A percentile compares a stretch with the other conserved stretches of the same genome.
These are phyloP conservation scores for Pharnaceum exiguum DNA, from an alignment of 148 eudicot genomes.

Conservation along the genomic window DNA sequence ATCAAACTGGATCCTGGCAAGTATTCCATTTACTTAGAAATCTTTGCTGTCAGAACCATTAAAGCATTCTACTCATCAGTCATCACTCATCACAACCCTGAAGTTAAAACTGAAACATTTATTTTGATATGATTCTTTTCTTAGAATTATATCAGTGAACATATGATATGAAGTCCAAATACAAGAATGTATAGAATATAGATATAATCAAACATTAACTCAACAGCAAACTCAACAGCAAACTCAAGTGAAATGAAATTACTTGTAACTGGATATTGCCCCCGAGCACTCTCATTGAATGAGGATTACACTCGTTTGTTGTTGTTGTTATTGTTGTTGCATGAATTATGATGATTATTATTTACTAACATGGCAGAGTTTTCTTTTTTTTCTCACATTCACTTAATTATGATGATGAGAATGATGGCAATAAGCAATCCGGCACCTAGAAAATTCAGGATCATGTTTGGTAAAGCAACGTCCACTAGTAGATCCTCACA, in stretches of 20 bases:
- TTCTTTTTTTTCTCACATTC: not conserved
- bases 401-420: slow-evolving; percentile 4
- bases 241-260: not conserved
- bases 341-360: not conserved
- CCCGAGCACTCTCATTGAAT: no score
- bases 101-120: not conserved
- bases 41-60: slow-evolving; percentile 17
- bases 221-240: not conserved
- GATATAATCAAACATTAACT: not conserved
- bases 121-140: no score
- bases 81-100: not conserved
- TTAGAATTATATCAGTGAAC: no score
- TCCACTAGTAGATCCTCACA: not conserved
- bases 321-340: no score
- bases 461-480: slow-evolving; percentile 10
- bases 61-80: slow-evolving; percentile 12
- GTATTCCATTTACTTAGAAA: slow-evolving; percentile 3
- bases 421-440: slow-evolving; percentile 13
- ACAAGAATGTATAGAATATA: not conserved
- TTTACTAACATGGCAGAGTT: not conserved
- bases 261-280: not conserved
- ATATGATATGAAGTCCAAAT: no score
- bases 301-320: no score
- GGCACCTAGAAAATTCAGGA: not conserved
- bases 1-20: not conserved